Conservation (phyloP, 108 stramenopile species). For the Fistulifera solaris region DNA sequence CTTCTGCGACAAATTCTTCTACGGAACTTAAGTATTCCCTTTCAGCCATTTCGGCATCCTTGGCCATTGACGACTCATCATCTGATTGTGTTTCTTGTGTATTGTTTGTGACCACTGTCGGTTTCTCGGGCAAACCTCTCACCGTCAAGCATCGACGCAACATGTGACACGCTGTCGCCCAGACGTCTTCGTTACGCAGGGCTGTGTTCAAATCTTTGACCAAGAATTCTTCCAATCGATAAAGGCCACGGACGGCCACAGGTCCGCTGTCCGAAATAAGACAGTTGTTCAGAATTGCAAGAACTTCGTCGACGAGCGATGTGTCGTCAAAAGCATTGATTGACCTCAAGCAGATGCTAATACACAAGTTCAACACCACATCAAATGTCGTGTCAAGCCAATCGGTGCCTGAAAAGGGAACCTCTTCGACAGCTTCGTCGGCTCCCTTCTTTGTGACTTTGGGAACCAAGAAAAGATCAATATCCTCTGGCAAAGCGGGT, state of each 20-base stretch:
- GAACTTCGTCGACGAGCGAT: slow-evolving; percentile 60
- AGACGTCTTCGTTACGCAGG: slow-evolving; percentile 51
- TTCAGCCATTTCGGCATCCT: slow-evolving; percentile 15
- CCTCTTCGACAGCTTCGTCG: slow-evolving; percentile 1
- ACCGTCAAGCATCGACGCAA: slow-evolving; percentile 58
- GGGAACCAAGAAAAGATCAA: slow-evolving; percentile 42
- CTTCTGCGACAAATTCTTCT: slow-evolving; percentile 65
- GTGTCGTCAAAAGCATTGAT: slow-evolving; percentile 54
- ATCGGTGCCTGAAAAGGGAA: not conserved
- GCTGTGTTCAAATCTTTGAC: slow-evolving; percentile 46
- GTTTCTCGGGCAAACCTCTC: slow-evolving; percentile 38
- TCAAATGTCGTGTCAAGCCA: slow-evolving; percentile 83
- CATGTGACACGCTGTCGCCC: slow-evolving; percentile 84
- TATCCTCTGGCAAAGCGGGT: slow-evolving; percentile 57
- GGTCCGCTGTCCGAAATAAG: slow-evolving; percentile 70
- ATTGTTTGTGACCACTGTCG: not conserved
- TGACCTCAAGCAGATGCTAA: slow-evolving; percentile 57
- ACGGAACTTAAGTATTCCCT: slow-evolving; percentile 31
- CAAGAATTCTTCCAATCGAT: slow-evolving; percentile 65
- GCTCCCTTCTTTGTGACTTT: slow-evolving; percentile 10
- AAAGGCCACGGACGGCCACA: slow-evolving; percentile 60
- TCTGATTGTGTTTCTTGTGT: slow-evolving; percentile 4
- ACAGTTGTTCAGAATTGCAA: slow-evolving; percentile 79
- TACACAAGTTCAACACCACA: slow-evolving; percentile 63
- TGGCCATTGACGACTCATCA: slow-evolving; percentile 17